phyloP scores from a whole-genome alignment of 495 filamentous ascomycete species.

The Cryomyces antarcticus region DNA sequence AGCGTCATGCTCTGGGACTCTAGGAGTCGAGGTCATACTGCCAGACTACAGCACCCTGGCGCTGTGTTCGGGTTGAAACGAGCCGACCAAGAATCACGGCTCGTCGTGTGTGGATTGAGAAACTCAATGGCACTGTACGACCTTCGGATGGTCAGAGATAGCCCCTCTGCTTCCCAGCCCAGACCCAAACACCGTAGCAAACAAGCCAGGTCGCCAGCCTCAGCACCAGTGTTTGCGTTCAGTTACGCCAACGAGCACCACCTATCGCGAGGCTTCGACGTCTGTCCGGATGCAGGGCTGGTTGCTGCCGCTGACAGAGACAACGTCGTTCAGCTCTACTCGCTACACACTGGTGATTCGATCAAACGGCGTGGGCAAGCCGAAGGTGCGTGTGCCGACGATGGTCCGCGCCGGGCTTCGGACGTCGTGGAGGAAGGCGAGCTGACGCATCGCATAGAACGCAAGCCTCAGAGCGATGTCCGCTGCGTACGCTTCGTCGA shows the following conservation, averaged over 20 bases:
- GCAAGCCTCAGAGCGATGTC: not conserved
- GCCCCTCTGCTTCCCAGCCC: not conserved
- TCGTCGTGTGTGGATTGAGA: constrained; percentile 11
- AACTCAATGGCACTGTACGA: constrained; percentile 13
- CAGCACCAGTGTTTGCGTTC: constrained; percentile 1
- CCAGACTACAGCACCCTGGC: constrained; percentile 6
- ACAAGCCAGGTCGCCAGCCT: not conserved
- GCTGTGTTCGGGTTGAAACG: constrained; percentile 5
- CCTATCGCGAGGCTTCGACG: constrained; percentile 8
- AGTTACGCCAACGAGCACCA: constrained; percentile 3
- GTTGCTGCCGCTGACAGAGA: constrained; percentile 12
- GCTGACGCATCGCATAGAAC: not conserved
- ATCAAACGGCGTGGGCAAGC: not conserved
- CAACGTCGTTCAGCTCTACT: constrained; percentile 4
- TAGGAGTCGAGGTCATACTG: constrained; percentile 1
- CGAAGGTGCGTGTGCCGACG: too few relatives aligned
- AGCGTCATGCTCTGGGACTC: constrained; percentile 10
- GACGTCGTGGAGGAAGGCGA: too few relatives aligned
- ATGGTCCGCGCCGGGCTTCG: too few relatives aligned
- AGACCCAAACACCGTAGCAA: not conserved
- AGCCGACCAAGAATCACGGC: constrained; percentile 3
- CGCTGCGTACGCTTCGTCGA: not conserved
- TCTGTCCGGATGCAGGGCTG: constrained; percentile 8
- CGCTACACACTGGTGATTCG: constrained; percentile 5
- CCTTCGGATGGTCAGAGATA: constrained; percentile 5